Percentiles rank a stretch among this genome's conserved stretches.
Conservation (phyloP, 106 monocot species). For the Acorus calamus region DNA sequence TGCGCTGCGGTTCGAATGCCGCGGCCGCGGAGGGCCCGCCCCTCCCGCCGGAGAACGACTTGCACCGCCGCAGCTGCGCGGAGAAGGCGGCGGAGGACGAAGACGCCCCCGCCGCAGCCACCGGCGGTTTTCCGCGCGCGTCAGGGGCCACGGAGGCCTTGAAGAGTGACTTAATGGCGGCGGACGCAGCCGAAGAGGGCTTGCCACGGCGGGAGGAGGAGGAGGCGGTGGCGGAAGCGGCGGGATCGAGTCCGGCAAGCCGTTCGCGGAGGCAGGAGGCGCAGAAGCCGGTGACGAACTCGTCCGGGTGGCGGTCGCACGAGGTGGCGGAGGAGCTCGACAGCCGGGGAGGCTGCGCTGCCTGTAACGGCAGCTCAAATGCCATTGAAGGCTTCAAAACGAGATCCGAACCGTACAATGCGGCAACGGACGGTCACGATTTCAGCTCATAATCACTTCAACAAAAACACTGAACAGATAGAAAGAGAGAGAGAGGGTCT, state of each 20-base stretch:
- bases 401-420: too few species aligned
- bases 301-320: conserved; percentile 50
- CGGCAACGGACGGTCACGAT: too few species aligned
- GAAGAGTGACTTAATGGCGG: conserved; percentile 39
- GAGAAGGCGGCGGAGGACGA: conserved; percentile 2
- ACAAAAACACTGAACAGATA: too few species aligned
- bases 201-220: conserved; percentile 29
- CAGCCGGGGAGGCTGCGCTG: background rate
- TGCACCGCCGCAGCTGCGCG: conserved; percentile 60
- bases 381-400: too few species aligned
- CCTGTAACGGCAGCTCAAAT: background rate
- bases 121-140: background rate
- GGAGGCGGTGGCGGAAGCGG: background rate
- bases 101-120: background rate
- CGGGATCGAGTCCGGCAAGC: conserved; percentile 36
- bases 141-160: conserved; percentile 2
- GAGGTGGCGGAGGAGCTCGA: conserved; percentile 7
- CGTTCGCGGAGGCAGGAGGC: conserved; percentile 76
- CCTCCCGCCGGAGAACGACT: conserved; percentile 49
- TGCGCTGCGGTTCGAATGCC: conserved; percentile 39
- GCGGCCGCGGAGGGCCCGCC: background rate
- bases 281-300: conserved; percentile 66
- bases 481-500: background rate
- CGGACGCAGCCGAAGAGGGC: conserved; percentile 13
- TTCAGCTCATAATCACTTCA: too few species aligned